Evolutionary conservation across 2,329 filamentous ascomycete species (phyloP).

Genomic region (Colletotrichum aenigma): DNA sequence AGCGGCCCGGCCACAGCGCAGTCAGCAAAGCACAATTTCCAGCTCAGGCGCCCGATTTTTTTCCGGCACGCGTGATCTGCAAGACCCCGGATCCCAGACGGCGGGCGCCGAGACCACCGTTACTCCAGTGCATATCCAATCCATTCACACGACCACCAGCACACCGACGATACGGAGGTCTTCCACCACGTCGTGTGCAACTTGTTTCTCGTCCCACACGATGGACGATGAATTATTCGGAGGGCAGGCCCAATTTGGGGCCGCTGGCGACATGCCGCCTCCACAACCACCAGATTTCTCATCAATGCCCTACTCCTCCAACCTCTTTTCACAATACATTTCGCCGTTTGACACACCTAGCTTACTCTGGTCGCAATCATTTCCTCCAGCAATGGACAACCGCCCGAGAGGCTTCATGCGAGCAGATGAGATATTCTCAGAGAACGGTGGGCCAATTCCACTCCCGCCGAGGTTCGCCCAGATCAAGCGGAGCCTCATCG

Average conservation of each 20-base stretch:
- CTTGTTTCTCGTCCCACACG: background rate
- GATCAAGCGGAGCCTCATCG: conserved; percentile 59
- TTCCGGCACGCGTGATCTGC: conserved; percentile 9
- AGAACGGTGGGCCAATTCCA: conserved; percentile 41
- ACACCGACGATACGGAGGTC: background rate
- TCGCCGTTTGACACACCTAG: conserved; percentile 21
- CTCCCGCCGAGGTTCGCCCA: conserved; percentile 62
- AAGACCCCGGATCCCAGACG: conserved; percentile 5
- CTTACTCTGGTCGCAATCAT: conserved; percentile 22
- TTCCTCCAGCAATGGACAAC: conserved; percentile 17
- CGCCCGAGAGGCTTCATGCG: conserved; percentile 17
- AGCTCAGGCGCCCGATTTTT: conserved; percentile 10
- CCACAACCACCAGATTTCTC: conserved; percentile 1
- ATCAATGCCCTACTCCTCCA: conserved; percentile 7
- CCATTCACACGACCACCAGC: background rate
- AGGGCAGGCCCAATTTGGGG: background rate
- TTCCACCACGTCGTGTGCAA: background rate
- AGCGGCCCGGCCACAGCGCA: conserved; percentile 4
- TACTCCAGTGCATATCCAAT: conserved; percentile 5
- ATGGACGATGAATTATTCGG: conserved; percentile 10
- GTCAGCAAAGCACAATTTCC: background rate
- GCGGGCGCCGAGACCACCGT: conserved; percentile 1
- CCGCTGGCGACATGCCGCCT: background rate
- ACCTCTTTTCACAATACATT: conserved; percentile 10
- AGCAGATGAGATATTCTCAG: conserved; percentile 16